These are phyloP conservation scores for Suhomyces guaymorum DNA, from an alignment of 1,139 yeast genomes.

Conservation along the genomic window DNA sequence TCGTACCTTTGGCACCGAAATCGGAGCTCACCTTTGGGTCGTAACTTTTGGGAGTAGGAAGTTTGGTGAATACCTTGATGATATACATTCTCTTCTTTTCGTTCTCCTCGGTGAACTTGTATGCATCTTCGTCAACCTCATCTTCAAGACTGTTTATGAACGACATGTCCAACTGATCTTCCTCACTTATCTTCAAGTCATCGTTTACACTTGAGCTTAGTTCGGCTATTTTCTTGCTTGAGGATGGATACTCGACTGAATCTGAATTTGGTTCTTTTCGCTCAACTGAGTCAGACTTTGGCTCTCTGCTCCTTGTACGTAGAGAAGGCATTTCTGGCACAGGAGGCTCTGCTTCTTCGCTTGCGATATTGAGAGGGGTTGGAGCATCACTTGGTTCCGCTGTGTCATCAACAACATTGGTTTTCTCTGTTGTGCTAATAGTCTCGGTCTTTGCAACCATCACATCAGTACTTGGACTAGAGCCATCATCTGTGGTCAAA, in stretches of 20 bases:
- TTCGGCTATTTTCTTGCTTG: background rate
- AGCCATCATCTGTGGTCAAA: background rate
- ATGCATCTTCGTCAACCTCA: slow-evolving; percentile 9
- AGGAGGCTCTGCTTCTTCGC: no score
- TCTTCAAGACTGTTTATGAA: slow-evolving; percentile 6
- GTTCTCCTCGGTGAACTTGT: slow-evolving; percentile 27
- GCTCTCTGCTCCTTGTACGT: background rate
- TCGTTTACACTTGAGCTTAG: slow-evolving; percentile 1
- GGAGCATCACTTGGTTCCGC: no score
- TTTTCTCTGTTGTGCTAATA: background rate
- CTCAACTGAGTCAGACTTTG: background rate
- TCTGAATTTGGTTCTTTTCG: no score
- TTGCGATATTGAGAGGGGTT: no score
- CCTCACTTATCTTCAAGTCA: slow-evolving; percentile 4
- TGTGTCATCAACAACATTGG: background rate
- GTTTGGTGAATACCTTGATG: slow-evolving; percentile 32
- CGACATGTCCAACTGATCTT: slow-evolving; percentile 9
- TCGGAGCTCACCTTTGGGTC: slow-evolving; percentile 20
- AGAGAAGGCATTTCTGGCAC: no score
- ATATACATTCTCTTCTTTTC: slow-evolving; percentile 36
- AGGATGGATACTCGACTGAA: no score
- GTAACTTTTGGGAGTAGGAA: slow-evolving; percentile 20
- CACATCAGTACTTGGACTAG: slow-evolving; percentile 2
- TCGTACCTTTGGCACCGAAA: slow-evolving; percentile 37
- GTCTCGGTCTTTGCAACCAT: no score